Conservation (phyloP, 495 filamentous ascomycete genomes). For the Pyrenula aspistea region DNA sequence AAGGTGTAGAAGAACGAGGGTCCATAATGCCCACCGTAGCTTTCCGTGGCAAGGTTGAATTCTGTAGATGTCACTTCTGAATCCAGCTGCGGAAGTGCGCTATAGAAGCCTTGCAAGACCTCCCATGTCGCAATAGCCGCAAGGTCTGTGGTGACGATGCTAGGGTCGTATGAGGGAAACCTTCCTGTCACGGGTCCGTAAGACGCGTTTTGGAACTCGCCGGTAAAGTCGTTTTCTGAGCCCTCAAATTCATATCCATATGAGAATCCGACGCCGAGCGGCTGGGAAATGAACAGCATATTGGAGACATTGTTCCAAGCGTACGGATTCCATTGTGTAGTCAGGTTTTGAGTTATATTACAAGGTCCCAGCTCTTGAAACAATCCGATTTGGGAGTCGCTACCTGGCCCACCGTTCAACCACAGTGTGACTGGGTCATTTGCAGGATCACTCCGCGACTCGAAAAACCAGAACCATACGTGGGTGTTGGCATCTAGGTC, state of each 20-base stretch:
- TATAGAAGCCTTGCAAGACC: slow-evolving; percentile 31
- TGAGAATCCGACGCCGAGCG: slow-evolving; percentile 50
- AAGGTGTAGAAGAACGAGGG: slow-evolving; percentile 46
- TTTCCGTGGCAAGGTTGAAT: slow-evolving; percentile 49
- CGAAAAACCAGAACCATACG: slow-evolving; percentile 59
- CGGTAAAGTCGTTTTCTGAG: slow-evolving; percentile 32
- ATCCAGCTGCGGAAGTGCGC: slow-evolving; percentile 20
- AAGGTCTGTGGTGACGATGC: slow-evolving; percentile 32
- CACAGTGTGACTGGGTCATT: slow-evolving; percentile 49
- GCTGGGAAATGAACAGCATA: slow-evolving; percentile 63
- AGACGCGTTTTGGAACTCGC: slow-evolving; percentile 26
- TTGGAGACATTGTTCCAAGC: slow-evolving; percentile 65
- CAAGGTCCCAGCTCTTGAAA: slow-evolving; percentile 58
- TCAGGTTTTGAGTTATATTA: slow-evolving; percentile 36
- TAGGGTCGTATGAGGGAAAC: slow-evolving; percentile 25
- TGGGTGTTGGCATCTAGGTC: slow-evolving; percentile 50
- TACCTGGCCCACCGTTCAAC: slow-evolving; percentile 50
- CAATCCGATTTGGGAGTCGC: slow-evolving; percentile 55
- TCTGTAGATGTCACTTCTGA: slow-evolving; percentile 26
- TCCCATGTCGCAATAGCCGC: slow-evolving; percentile 31
- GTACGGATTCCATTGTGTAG: slow-evolving; percentile 44
- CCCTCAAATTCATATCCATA: slow-evolving; percentile 30
- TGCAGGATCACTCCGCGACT: slow-evolving; percentile 41
- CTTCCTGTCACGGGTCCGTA: slow-evolving; percentile 31
- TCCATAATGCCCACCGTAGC: slow-evolving; percentile 34